Base-by-base conservation (phyloP, 805 yeast species). In the Jamesozyma gamospora region DNA sequence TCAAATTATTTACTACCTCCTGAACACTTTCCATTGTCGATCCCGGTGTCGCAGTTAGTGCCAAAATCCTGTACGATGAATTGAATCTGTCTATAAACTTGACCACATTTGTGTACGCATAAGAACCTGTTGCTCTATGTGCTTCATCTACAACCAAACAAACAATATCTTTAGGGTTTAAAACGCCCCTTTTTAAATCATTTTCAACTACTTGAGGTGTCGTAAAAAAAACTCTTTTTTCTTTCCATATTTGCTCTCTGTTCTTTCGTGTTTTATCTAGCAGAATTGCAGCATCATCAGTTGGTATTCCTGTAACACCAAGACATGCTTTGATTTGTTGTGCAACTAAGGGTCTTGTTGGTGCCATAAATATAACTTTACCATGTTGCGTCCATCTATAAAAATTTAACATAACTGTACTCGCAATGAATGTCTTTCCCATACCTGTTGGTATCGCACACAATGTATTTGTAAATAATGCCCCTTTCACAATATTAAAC, bases 191-290 rank as follows among this genome's bases (percentile, higher is more conserved):
- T 32, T 73, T 69, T 45, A 92, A 66, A 60, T 92, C 99, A 60
- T 87, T 87, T 46, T 86, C 95, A 4, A 92, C 88, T 4, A 88
- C 94, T 52, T 92, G 98, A 0, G 99, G 98, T 0, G 99, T 92
- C 1, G 96, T 77, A 55, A 92, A 92, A 51, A 92, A 84, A 0
- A 94, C 86, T 28, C 87, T 66, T 49, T 80, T 82, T 3, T 68
- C 55, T 14, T 65, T 63, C 96, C 96, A 92, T n/a, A 83, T 77
- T 25, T 74, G 77, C 2, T 71, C 77, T 43, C 99, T 69, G 45
- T 80, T 78, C 11, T 63, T 62, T 64, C 80, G 55, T 48, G 69
- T 55, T 50, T 59, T 69, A 52, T 72, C 88, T 32, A 88, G 61
- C 41, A 88, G 62, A 35, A 88, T 82, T 0, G 96, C 94, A 2